Conservation (phyloP, 345 rosid species). For the Camelina laxa region DNA sequence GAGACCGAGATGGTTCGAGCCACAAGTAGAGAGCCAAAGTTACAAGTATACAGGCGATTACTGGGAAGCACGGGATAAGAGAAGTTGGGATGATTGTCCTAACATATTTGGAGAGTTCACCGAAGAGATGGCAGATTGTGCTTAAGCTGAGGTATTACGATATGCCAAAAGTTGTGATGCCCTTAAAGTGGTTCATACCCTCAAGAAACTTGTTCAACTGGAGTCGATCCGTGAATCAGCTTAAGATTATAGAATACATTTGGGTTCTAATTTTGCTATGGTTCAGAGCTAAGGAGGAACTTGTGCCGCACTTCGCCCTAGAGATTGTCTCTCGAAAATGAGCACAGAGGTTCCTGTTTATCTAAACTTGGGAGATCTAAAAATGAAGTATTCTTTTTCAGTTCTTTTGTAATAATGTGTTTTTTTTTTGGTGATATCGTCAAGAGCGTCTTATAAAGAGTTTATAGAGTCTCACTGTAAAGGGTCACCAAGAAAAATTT, state of each 20-base stretch:
- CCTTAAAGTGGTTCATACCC: neutral
- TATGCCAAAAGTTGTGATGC: neutral
- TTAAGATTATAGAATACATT: neutral
- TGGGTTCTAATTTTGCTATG: slow-evolving; percentile 15
- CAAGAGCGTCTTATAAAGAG: neutral
- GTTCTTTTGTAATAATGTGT: neutral
- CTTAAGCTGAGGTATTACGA: slow-evolving; percentile 46
- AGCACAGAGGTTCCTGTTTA: neutral
- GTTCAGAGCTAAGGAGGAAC: slow-evolving; percentile 23
- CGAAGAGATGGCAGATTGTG: slow-evolving; percentile 50
- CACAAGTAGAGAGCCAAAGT: slow-evolving; percentile 63
- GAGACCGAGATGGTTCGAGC: slow-evolving; percentile 86
- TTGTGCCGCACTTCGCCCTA: neutral
- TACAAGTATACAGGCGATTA: slow-evolving; percentile 80
- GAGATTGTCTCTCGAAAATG: neutral
- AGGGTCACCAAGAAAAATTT: slow-evolving; percentile 23
- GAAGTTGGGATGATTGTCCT: slow-evolving; percentile 79
- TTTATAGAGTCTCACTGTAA: slow-evolving; percentile 35
- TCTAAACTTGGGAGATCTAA: neutral
- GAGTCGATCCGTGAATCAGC: neutral
- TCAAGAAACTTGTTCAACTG: neutral
- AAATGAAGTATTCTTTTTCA: slow-evolving; percentile 22
- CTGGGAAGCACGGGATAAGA: slow-evolving; percentile 79
- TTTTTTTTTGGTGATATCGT: neutral
- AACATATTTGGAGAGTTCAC: slow-evolving; percentile 78